Evolutionary conservation across 2,329 filamentous ascomycete genomes (phyloP), one percentile per base, ranked within the genome.

Genomic region (Diaporthe destruens): DNA sequence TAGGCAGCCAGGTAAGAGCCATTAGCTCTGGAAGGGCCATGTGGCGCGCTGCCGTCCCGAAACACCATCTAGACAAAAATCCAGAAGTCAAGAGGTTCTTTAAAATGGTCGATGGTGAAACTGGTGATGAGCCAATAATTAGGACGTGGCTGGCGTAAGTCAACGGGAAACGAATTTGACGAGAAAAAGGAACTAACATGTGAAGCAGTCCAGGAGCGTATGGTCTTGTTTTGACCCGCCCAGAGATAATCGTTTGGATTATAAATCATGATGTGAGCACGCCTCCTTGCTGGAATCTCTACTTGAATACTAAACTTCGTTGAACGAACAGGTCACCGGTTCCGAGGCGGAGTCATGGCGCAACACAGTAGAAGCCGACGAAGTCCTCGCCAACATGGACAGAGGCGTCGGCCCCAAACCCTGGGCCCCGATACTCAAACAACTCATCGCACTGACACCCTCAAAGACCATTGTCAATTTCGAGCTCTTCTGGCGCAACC

Each of bases 391-490:
- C 18, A 63, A 63, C 57, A 63, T 63, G 25, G 57, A 63, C 57
- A 80, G 79, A 84, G 74, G 87, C 57, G 57, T 63, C 18, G 57
- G 57, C 42, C 57, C 57, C 11, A 34, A 1, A 5, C 39, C 39
- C 25, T 63, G 57, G 57, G 57, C 57, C 18, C 57, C 57, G 34
- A n/a, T 63, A 3, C 47, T 63, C 57, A 63, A 63, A 5, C 16
- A 49, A 47, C 42, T 63, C 1, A 34, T 63, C 25, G 25, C 57
- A 29, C 42, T 63, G 16, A 63, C 57, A 11, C 57, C 57, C 8
- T 29, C 57, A 47, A 16, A 49, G 42, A 63, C 57, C 2, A 63
- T 63, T 9, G n/a, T 49, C 3, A 49, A 63, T 16, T 49, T 63
- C 25, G 57, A 63, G 39, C 57, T 63, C 18, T 47, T 63, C 57